phyloP scores from a whole-genome alignment of 2,329 filamentous ascomycete genomes.

The Ascochyta pisi region DNA sequence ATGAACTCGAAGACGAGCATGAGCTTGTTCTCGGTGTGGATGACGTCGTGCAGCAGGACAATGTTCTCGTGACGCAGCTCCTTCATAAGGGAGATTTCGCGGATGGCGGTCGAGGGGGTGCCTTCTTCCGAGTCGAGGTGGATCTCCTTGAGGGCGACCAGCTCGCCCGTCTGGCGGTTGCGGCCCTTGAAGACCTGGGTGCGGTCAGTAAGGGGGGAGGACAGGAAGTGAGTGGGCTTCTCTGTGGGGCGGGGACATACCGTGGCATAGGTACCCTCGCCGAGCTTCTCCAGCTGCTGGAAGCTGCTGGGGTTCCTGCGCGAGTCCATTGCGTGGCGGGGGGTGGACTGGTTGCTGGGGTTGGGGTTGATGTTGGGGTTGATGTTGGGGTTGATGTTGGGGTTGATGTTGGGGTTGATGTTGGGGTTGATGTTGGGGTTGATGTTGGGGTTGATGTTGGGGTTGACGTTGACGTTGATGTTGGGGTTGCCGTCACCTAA shows the following conservation, averaged over 20 bases:
- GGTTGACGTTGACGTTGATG: conserved; percentile 29
- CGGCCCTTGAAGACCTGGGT: conserved; percentile 94
- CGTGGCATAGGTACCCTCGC: conserved; percentile 98
- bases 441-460: no score
- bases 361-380: conserved; percentile 4
- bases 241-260: conserved; percentile 60
- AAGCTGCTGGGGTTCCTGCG: conserved; percentile 95
- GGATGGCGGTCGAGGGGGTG: conserved; percentile 94
- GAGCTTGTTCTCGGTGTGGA: conserved; percentile 98
- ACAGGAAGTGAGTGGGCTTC: neutral
- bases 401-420: conserved; percentile 20
- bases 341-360: no score
- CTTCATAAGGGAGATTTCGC: conserved; percentile 99
- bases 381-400: conserved; percentile 18
- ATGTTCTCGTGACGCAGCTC: conserved; percentile 99
- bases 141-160: conserved; percentile 97
- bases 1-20: conserved; percentile 99
- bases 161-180: conserved; percentile 94
- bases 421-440: conserved; percentile 18
- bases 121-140: conserved; percentile 98
- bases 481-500: conserved; percentile 49
- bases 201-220: conserved; percentile 24
- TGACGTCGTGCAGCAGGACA: conserved; percentile 95
- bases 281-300: conserved; percentile 97
- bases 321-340: conserved; percentile 73